Conservation (phyloP, 2,329 filamentous ascomycete genomes). For the Fusarium caatingaense region DNA sequence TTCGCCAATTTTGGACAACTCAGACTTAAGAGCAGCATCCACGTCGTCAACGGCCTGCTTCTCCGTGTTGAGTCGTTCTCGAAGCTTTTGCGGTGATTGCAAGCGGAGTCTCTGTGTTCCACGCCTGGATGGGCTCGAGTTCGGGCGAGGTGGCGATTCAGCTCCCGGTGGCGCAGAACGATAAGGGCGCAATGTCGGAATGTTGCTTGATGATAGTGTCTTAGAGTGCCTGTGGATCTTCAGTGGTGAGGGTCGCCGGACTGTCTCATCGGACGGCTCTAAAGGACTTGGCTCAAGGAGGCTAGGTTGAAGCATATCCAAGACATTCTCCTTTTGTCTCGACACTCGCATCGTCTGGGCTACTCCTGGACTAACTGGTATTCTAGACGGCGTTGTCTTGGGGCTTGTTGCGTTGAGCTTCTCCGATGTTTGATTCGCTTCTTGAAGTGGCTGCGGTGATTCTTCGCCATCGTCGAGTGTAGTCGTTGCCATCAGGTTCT, state of each 20-base stretch:
- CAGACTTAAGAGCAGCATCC: conserved; percentile 76
- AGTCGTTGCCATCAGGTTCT: conserved; percentile 72
- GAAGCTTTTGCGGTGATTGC: conserved; percentile 78
- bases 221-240: conserved; percentile 57
- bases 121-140: conserved; percentile 48
- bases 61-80: conserved; percentile 86
- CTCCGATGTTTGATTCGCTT: conserved; percentile 66
- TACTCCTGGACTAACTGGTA: conserved; percentile 62
- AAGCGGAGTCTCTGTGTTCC: conserved; percentile 69
- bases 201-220: conserved; percentile 64
- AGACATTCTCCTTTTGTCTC: conserved; percentile 60
- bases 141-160: conserved; percentile 41
- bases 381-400: conserved; percentile 60
- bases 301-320: conserved; percentile 39
- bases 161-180: conserved; percentile 43
- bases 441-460: conserved; percentile 61
- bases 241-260: conserved; percentile 39
- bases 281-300: conserved; percentile 24
- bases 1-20: conserved; percentile 82
- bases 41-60: conserved; percentile 78
- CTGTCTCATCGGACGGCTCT: conserved; percentile 31
- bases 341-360: conserved; percentile 55
- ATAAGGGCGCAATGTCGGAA: conserved; percentile 63
- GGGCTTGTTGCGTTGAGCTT: conserved; percentile 64
- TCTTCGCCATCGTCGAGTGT: conserved; percentile 58